A percentile compares a stretch with the other conserved stretches of the same genome.
Conservation (phyloP, 225 moss, liverwort and hornwort species). For the Bryum argenteum region DNA sequence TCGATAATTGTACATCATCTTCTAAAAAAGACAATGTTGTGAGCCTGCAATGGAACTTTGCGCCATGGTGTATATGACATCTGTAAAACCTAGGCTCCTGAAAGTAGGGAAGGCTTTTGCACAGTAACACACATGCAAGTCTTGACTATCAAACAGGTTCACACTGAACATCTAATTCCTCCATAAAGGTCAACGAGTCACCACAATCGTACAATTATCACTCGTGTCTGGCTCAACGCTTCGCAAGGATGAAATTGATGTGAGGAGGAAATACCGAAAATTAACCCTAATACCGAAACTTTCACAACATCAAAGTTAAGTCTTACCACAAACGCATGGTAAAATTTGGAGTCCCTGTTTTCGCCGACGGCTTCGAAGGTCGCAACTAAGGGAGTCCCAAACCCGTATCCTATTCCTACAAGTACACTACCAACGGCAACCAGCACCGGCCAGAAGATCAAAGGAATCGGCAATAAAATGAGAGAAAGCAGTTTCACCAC, state of each 20-base stretch:
- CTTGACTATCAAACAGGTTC: not conserved
- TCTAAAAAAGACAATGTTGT: not conserved
- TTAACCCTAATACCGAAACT: slow-evolving; percentile 7
- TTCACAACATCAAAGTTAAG: not conserved
- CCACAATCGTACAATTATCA: not conserved
- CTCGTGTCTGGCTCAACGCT: not conserved
- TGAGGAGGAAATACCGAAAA: not conserved
- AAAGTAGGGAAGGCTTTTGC: not conserved
- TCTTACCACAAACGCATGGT: slow-evolving; percentile 66
- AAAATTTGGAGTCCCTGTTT: slow-evolving; percentile 51
- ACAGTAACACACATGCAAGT: not conserved
- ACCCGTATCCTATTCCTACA: slow-evolving; percentile 80
- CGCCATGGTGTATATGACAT: not conserved
- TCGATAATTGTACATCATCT: not conserved
- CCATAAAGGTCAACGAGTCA: not conserved
- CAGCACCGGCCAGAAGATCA: slow-evolving; percentile 68
- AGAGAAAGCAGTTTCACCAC: slow-evolving; percentile 62
- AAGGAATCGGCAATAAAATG: slow-evolving; percentile 61
- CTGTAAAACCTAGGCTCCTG: not conserved
- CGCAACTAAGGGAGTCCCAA: slow-evolving; percentile 72
- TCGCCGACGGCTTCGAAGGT: slow-evolving; percentile 77
- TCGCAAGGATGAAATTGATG: not conserved
- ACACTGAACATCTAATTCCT: not conserved
- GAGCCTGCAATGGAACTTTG: not conserved
- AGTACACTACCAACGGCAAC: slow-evolving; percentile 60